Evolutionary conservation across 2,329 filamentous ascomycete species (phyloP).

Genomic region (Salinomyces thailandicus): DNA sequence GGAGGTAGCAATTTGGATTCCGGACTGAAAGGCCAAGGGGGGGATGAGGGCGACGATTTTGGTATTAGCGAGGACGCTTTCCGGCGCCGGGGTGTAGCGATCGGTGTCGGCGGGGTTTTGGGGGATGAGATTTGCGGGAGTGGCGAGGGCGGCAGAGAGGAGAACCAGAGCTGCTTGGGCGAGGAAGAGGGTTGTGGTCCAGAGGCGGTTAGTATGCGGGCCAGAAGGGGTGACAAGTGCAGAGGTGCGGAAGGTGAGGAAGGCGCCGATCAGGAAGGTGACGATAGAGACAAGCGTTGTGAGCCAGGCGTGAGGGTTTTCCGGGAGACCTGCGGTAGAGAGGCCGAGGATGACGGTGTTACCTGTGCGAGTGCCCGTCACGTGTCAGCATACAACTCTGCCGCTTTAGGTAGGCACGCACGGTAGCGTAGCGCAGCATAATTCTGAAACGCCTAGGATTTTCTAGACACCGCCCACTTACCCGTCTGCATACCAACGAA

Average conservation of each 20-base stretch:
- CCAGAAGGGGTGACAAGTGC: slow-evolving; percentile 28
- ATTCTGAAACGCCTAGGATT: no score
- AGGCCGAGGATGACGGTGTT: slow-evolving; percentile 56
- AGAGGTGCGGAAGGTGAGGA: slow-evolving; percentile 33
- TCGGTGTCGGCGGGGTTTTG: slow-evolving; percentile 29
- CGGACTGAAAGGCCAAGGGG: slow-evolving; percentile 43
- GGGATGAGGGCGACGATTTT: slow-evolving; percentile 36
- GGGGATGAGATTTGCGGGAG: slow-evolving; percentile 35
- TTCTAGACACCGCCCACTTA: no score
- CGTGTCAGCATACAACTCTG: no score
- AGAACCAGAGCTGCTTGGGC: slow-evolving; percentile 43
- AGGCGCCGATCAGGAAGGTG: slow-evolving; percentile 45
- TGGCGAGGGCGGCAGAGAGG: slow-evolving; percentile 43
- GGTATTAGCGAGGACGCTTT: slow-evolving; percentile 28
- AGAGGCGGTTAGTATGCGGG: slow-evolving; percentile 21
- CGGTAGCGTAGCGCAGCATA: no score
- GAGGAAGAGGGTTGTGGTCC: slow-evolving; percentile 41
- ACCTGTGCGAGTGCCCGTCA: slow-evolving; percentile 30
- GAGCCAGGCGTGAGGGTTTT: slow-evolving; percentile 43
- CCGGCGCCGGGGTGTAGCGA: slow-evolving; percentile 12
- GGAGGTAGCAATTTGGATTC: slow-evolving; percentile 44
- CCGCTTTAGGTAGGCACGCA: neutral
- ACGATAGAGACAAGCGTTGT: slow-evolving; percentile 44
- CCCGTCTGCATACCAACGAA: slow-evolving; percentile 46
- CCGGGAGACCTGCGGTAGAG: slow-evolving; percentile 44